phyloP scores from a whole-genome alignment of 83 land plant species.

The Isoetes engelmannii region DNA sequence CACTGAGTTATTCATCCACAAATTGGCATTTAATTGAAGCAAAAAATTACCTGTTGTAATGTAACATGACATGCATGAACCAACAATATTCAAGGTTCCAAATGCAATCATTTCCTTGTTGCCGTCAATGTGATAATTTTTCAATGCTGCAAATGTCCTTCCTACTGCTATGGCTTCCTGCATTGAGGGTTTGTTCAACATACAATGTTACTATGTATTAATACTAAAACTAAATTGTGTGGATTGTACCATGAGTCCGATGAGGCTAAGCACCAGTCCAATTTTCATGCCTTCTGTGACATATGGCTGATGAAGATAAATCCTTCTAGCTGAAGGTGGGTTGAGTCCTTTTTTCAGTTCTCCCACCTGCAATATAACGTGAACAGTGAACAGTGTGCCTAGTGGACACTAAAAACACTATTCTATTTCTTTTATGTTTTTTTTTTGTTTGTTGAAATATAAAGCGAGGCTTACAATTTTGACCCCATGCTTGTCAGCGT shows the following conservation, averaged over 20 bases:
- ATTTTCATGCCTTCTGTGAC: not conserved
- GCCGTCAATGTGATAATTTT: slow-evolving; percentile 23
- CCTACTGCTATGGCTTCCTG: slow-evolving; percentile 25
- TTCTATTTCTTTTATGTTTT: not conserved
- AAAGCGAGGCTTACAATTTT: slow-evolving; percentile 12
- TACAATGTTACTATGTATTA: not conserved
- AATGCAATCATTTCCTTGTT: slow-evolving; percentile 26
- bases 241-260: not conserved
- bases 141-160: slow-evolving; percentile 22
- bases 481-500: slow-evolving; percentile 67
- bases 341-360: slow-evolving; percentile 10
- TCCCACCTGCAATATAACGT: slow-evolving; percentile 10
- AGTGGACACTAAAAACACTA: not conserved
- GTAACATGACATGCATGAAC: slow-evolving; percentile 22
- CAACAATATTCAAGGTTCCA: slow-evolving; percentile 15
- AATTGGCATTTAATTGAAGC: not conserved
- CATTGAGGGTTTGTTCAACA: not conserved
- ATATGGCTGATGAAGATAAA: slow-evolving; percentile 5
- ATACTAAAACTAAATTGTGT: not conserved
- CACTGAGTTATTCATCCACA: not conserved
- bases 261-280: not conserved
- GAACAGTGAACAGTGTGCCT: not conserved
- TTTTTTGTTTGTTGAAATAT: not conserved
- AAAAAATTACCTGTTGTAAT: slow-evolving; percentile 15
- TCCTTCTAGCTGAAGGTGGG: slow-evolving; percentile 7